phyloP scores from a whole-genome alignment of 108 stramenopile genomes.

The Parietichytrium sp. region DNA sequence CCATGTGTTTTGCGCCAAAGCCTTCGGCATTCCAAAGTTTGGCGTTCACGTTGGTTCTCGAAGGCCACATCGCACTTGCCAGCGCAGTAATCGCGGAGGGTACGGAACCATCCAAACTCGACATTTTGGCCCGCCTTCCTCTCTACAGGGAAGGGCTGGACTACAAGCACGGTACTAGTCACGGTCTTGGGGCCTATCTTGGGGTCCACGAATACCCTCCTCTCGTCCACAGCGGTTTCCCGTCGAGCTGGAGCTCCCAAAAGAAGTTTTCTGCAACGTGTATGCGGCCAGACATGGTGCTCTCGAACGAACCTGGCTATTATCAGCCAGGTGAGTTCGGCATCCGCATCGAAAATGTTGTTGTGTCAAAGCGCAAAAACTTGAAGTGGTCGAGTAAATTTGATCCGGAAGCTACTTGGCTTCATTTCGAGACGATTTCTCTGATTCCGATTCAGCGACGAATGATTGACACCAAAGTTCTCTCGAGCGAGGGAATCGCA shows the following conservation, averaged over 20 bases:
- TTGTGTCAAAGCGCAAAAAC: constrained; percentile 34
- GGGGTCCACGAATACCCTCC: constrained; percentile 97
- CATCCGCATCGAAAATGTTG: constrained; percentile 79
- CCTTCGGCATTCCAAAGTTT: constrained; percentile 73
- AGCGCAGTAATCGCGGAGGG: constrained; percentile 85
- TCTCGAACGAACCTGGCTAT: constrained; percentile 95
- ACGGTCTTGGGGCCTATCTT: constrained; percentile 92
- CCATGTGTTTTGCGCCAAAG: constrained; percentile 88
- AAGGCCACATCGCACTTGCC: constrained; percentile 91
- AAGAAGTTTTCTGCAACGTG: constrained; percentile 61
- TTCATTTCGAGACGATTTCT: constrained; percentile 50
- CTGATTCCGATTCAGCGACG: constrained; percentile 42
- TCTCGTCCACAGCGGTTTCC: constrained; percentile 41
- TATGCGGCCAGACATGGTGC: constrained; percentile 89
- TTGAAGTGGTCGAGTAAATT: too few species aligned
- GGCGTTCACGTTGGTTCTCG: constrained; percentile 84
- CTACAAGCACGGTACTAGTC: constrained; percentile 95
- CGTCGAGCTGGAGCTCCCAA: constrained; percentile 60
- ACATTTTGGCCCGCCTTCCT: constrained; percentile 83
- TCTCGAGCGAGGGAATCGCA: neutral
- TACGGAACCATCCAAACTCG: constrained; percentile 73
- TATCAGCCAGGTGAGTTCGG: constrained; percentile 88
- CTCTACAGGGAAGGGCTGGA: constrained; percentile 88
- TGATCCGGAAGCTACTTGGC: constrained; percentile 17
- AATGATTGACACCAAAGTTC: constrained; percentile 33